These are phyloP conservation scores for Populus deltoides DNA, from an alignment of 345 rosid genomes.

Conservation along the genomic window DNA sequence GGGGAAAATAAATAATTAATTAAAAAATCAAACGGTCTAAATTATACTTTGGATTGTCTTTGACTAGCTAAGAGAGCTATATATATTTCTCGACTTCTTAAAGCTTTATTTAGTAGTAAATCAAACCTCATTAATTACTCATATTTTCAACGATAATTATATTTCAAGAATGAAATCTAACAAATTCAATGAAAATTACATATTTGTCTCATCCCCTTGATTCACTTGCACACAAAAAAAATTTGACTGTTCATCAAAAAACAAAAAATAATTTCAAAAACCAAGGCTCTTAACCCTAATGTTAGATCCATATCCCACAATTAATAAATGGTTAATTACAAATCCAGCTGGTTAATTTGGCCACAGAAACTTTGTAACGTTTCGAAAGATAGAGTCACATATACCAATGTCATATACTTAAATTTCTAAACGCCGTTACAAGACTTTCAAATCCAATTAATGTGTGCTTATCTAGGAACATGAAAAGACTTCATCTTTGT, in stretches of 20 bases:
- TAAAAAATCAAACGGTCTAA: no score
- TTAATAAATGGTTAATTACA: not conserved
- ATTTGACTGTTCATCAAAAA: no score
- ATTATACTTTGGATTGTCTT: not conserved
- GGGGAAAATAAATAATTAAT: no score
- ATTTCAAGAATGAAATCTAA: not conserved
- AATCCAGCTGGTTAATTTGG: not conserved
- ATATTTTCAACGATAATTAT: not conserved
- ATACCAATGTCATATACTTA: no score
- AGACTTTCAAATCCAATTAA: no score
- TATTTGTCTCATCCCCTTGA: not conserved
- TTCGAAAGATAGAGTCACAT: no score
- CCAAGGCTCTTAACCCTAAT: not conserved
- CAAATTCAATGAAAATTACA: not conserved
- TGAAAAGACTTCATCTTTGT: no score
- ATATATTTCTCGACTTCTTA: not conserved
- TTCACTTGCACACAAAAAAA: not conserved
- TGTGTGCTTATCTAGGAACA: no score
- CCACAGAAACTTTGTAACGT: no score
- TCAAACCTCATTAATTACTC: not conserved
- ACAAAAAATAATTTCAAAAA: not conserved
- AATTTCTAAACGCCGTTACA: no score
- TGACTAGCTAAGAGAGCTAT: not conserved
- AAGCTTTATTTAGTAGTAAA: not conserved
- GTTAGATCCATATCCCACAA: not conserved